Conservation (phyloP, 176 grass and related monocot species). For the Lolium multiflorum region DNA sequence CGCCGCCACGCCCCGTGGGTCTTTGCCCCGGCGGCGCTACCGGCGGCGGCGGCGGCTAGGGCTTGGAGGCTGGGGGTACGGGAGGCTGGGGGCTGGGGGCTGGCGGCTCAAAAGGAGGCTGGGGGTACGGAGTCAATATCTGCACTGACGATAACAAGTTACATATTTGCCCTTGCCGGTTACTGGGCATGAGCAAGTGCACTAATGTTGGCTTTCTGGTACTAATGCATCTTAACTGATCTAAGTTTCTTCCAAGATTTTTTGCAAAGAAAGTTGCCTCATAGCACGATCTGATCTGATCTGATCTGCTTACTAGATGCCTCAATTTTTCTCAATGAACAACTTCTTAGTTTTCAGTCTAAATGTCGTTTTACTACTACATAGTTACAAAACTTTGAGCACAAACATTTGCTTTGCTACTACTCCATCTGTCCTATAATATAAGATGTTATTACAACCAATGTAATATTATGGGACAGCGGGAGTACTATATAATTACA, state of each 20-base stretch:
- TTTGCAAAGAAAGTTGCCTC: neutral
- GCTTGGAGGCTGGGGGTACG: no score
- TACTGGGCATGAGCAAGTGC: slow-evolving; percentile 12
- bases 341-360: neutral
- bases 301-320: neutral
- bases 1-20: no score
- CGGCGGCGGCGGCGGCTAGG: no score
- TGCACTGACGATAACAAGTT: neutral
- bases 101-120: no score
- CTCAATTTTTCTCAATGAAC: neutral
- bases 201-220: neutral
- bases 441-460: no score
- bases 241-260: neutral
- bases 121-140: neutral
- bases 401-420: no score
- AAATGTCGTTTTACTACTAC: neutral
- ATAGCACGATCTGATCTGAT: neutral
- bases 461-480: no score
- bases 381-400: no score
- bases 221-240: slow-evolving; percentile 5
- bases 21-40: no score
- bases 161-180: neutral
- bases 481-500: neutral
- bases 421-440: no score
- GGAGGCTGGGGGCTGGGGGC: no score